Conservation (phyloP, 163 green algal species). For the Trebouxiophyceae sp. region DNA sequence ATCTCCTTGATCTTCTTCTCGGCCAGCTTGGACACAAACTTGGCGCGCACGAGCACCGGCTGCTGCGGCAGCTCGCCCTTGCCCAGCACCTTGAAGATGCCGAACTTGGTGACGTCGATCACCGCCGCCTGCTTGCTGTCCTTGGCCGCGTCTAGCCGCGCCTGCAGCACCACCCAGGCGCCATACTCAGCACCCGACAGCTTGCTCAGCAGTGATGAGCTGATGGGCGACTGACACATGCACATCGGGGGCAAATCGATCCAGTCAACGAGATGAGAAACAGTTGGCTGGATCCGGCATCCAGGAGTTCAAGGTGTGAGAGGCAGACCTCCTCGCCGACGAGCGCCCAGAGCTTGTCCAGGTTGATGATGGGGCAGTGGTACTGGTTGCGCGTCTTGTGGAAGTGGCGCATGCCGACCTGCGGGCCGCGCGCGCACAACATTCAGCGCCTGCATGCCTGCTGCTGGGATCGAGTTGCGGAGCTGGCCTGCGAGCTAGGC, state of each 20-base stretch:
- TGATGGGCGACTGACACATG: no score
- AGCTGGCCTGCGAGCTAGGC: no score
- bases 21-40: slow-evolving; percentile 96
- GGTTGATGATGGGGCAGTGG: slow-evolving; percentile 93
- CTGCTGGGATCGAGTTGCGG: no score
- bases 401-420: slow-evolving; percentile 98
- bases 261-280: no score
- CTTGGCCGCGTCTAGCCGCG: slow-evolving; percentile 64
- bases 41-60: slow-evolving; percentile 93
- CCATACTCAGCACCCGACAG: no score
- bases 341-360: slow-evolving; percentile 94
- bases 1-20: slow-evolving; percentile 98
- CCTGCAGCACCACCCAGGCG: slow-evolving; percentile 38
- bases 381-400: slow-evolving; percentile 92
- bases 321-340: slow-evolving; percentile 70
- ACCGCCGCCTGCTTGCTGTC: slow-evolving; percentile 69
- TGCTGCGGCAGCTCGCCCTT: slow-evolving; percentile 91
- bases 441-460: no score
- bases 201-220: no score
- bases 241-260: no score
- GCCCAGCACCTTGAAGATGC: slow-evolving; percentile 85
- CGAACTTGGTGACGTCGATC: slow-evolving; percentile 96
- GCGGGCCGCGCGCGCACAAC: slow-evolving; percentile 3
- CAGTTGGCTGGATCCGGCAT: no score
- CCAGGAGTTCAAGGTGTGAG: no score